Evolutionary conservation across 208 protist species (phyloP).

Genomic region (Lotmaria passim): DNA sequence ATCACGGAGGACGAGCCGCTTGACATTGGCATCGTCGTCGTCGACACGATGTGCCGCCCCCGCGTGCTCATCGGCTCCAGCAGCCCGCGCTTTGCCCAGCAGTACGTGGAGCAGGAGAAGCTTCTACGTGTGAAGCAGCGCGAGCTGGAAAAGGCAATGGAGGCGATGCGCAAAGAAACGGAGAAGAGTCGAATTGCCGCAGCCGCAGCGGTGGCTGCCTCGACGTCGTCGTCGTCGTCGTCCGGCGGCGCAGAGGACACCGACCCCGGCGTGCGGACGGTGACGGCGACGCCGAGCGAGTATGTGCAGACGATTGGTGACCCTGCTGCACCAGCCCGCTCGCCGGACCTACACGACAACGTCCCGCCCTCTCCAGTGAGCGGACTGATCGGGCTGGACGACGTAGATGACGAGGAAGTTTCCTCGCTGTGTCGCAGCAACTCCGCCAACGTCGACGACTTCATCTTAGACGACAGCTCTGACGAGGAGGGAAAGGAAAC

Average conservation of each 20-base stretch:
- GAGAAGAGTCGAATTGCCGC: conserved; percentile 12
- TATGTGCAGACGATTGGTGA: conserved; percentile 14
- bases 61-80: conserved; percentile 52
- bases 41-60: conserved; percentile 55
- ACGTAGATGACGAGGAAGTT: conserved; percentile 39
- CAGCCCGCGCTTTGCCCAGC: conserved; percentile 36
- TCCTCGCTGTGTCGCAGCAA: conserved; percentile 31
- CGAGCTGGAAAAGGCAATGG: conserved; percentile 25
- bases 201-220: conserved; percentile 4
- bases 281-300: conserved; percentile 23
- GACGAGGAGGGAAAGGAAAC: conserved; percentile 15
- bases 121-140: conserved; percentile 26
- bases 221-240: not conserved
- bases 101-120: conserved; percentile 39
- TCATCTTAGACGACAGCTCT: conserved; percentile 38
- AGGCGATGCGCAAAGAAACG: conserved; percentile 7
- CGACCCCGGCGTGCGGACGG: not conserved
- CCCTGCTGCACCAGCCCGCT: conserved; percentile 2
- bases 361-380: not conserved
- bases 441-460: conserved; percentile 44
- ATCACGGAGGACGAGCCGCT: conserved; percentile 15
- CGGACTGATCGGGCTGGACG: conserved; percentile 18
- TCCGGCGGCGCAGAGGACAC: not conserved
- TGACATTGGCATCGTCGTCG: conserved; percentile 64
- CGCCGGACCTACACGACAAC: conserved; percentile 1